Conservation (phyloP, 164 flowering plant genomes). For the Stephania japonica region DNA sequence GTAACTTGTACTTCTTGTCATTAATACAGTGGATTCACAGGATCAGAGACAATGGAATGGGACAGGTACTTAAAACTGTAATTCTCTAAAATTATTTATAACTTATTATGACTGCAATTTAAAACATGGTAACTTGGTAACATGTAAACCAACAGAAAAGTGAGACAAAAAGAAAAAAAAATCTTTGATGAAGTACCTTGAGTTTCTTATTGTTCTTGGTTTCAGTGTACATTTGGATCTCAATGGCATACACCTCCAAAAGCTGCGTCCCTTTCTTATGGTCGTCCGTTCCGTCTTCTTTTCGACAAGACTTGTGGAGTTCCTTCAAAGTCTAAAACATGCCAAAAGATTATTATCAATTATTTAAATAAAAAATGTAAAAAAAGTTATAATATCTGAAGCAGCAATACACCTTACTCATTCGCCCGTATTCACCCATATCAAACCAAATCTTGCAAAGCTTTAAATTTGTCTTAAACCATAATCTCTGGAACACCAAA, state of each 20-base stretch:
- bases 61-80: neutral
- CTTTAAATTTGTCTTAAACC: conserved; percentile 99
- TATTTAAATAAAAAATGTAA: neutral
- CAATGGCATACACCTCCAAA: conserved; percentile 97
- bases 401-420: conserved; percentile 72
- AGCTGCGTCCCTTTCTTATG: conserved; percentile 99
- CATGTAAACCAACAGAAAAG: neutral
- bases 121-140: too few relatives aligned
- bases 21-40: neutral
- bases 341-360: conserved; percentile 6
- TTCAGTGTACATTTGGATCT: conserved; percentile 99
- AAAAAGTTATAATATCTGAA: conserved; percentile 6
- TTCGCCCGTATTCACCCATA: conserved; percentile 97
- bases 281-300: conserved; percentile 99
- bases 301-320: conserved; percentile 93
- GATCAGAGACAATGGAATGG: neutral
- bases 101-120: neutral
- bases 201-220: conserved; percentile 97
- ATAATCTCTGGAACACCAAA: conserved; percentile 66
- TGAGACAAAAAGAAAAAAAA: neutral
- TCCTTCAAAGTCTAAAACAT: conserved; percentile 78
- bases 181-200: conserved; percentile 52
- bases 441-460: conserved; percentile 98
- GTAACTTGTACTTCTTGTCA: neutral
- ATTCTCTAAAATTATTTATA: neutral